Conservation (phyloP, 2,329 filamentous ascomycete species). For the Fusarium irregulare region DNA sequence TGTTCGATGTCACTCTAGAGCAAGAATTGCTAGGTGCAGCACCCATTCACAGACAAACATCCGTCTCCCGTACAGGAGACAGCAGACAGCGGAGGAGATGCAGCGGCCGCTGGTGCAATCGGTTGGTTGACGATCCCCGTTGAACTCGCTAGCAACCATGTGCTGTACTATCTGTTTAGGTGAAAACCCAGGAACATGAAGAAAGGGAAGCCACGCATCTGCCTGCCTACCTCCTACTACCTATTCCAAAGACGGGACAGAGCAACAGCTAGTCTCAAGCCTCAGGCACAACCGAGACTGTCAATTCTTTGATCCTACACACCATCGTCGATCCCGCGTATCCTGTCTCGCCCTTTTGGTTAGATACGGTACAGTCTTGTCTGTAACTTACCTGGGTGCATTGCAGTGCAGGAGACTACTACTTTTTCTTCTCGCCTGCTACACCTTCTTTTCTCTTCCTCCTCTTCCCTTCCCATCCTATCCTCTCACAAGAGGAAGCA, state of each 20-base stretch:
- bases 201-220: constrained; percentile 28
- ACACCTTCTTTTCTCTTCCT: constrained; percentile 21
- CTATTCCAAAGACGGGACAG: constrained; percentile 4
- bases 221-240: background rate
- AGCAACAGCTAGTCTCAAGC: constrained; percentile 32
- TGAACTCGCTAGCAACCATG: constrained; percentile 28
- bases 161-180: constrained; percentile 28
- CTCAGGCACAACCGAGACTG: constrained; percentile 42
- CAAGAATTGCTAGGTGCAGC: constrained; percentile 25
- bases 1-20: constrained; percentile 39
- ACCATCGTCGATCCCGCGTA: constrained; percentile 42
- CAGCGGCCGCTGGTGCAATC: constrained; percentile 34
- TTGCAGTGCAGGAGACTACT: constrained; percentile 2
- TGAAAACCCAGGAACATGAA: constrained; percentile 26
- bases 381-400: background rate
- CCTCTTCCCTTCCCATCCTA: constrained; percentile 9
- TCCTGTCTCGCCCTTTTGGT: constrained; percentile 29
- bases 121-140: constrained; percentile 23
- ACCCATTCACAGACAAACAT: constrained; percentile 28
- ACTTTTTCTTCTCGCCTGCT: constrained; percentile 14
- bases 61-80: constrained; percentile 7
- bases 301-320: constrained; percentile 41
- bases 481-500: constrained; percentile 22
- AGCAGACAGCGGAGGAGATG: constrained; percentile 26
- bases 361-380: constrained; percentile 6